A percentile compares a stretch with the other conserved stretches of the same genome.
These are phyloP conservation scores for Agaricus bisporus DNA, from an alignment of 768 basidiomycete genomes.

Conservation along the genomic window DNA sequence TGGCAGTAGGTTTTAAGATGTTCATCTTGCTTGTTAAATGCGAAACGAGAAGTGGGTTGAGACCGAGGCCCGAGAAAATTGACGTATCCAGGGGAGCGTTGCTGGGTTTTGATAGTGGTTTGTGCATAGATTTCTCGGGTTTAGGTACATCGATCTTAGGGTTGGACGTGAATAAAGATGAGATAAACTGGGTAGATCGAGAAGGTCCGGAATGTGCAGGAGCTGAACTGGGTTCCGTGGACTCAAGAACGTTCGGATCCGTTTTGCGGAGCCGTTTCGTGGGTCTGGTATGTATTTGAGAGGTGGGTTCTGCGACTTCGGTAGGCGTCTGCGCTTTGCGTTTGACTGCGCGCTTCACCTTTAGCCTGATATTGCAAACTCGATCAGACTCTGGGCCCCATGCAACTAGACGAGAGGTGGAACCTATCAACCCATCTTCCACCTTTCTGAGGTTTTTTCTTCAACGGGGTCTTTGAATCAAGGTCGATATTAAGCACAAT, in stretches of 20 bases:
- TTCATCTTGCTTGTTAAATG: slow-evolving; percentile 79
- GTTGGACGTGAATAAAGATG: slow-evolving; percentile 84
- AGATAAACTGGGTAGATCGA: slow-evolving; percentile 62
- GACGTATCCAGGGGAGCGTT: slow-evolving; percentile 84
- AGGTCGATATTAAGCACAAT: slow-evolving; percentile 68
- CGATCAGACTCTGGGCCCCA: slow-evolving; percentile 12
- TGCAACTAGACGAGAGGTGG: neutral
- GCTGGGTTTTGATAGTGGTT: slow-evolving; percentile 46
- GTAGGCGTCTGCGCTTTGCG: slow-evolving; percentile 36
- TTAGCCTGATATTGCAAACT: slow-evolving; percentile 43
- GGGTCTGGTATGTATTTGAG: slow-evolving; percentile 30
- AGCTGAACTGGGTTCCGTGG: slow-evolving; percentile 12
- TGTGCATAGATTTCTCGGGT: slow-evolving; percentile 17
- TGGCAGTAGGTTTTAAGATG: slow-evolving; percentile 82
- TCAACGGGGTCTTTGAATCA: slow-evolving; percentile 25
- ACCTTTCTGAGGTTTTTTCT: slow-evolving; percentile 39
- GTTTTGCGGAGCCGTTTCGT: slow-evolving; percentile 41
- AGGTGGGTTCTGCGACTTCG: slow-evolving; percentile 1
- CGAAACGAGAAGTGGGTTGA: slow-evolving; percentile 71
- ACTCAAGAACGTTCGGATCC: neutral
- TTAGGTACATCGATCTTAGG: slow-evolving; percentile 52
- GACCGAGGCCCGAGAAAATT: slow-evolving; percentile 75
- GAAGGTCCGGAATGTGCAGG: slow-evolving; percentile 17
- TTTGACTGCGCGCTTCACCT: slow-evolving; percentile 67
- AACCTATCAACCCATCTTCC: slow-evolving; percentile 80